Conservation (phyloP, 1,284 basidiomycete genomes). For the Malassezia slooffiae region DNA sequence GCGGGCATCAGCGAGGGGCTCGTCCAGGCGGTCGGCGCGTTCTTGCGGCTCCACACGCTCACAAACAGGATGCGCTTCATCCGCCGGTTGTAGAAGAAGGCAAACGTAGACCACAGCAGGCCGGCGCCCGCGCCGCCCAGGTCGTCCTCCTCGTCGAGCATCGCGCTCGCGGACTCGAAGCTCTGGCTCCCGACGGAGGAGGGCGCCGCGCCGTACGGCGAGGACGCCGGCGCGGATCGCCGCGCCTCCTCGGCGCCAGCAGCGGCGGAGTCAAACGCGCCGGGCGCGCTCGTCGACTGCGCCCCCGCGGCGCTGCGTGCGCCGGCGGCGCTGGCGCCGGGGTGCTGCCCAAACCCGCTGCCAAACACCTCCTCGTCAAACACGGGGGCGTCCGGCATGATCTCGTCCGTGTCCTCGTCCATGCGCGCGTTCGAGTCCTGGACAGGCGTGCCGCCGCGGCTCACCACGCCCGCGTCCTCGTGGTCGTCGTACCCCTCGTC, state of each 20-base stretch:
- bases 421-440: constrained; percentile 14
- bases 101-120: constrained; percentile 88
- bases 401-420: constrained; percentile 13
- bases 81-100: constrained; percentile 92
- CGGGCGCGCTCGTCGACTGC: no score
- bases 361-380: constrained; percentile 43
- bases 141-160: constrained; percentile 50
- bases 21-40: constrained; percentile 30
- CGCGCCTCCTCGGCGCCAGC: no score
- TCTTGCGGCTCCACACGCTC: constrained; percentile 79
- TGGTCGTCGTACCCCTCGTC: constrained; percentile 48
- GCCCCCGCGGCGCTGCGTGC: not conserved
- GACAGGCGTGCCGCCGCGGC: constrained; percentile 21
- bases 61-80: constrained; percentile 82
- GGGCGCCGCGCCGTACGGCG: no score
- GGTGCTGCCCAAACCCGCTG: constrained; percentile 19
- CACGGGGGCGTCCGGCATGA: constrained; percentile 34
- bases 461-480: constrained; percentile 18
- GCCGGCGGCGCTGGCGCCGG: constrained; percentile 3
- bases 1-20: constrained; percentile 7
- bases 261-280: not conserved
- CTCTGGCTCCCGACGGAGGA: not conserved
- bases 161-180: constrained; percentile 16
- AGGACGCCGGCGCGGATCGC: no score
- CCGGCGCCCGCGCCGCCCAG: constrained; percentile 56